Percentiles rank a stretch among this genome's conserved stretches.
Conservation (phyloP, 805 yeast species). For the Candida yuanshanica region DNA sequence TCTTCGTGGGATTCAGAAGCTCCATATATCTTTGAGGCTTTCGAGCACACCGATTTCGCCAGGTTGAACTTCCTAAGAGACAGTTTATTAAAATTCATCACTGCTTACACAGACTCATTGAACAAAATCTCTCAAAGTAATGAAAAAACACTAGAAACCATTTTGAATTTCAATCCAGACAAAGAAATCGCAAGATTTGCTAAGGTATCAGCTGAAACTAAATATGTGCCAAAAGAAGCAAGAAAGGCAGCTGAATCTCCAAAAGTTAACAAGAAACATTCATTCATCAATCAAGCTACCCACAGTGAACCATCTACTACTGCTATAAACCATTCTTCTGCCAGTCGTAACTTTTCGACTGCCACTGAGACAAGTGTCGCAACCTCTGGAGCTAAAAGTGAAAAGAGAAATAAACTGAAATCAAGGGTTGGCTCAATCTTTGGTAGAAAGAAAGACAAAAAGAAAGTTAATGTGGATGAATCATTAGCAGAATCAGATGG, state of each 20-base stretch:
- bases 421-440: slow-evolving; percentile 75
- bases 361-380: slow-evolving; percentile 11
- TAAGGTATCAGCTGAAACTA: slow-evolving; percentile 27
- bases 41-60: slow-evolving; percentile 64
- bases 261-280: slow-evolving; percentile 2
- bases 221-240: slow-evolving; percentile 21
- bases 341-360: slow-evolving; percentile 14
- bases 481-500: slow-evolving; percentile 22
- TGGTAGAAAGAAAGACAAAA: slow-evolving; percentile 49
- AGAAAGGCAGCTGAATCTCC: slow-evolving; percentile 26
- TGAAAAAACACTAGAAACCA: slow-evolving; percentile 61
- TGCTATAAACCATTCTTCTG: not conserved
- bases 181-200: slow-evolving; percentile 58
- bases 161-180: slow-evolving; percentile 57
- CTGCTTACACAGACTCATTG: slow-evolving; percentile 50
- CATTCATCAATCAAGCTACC: slow-evolving; percentile 1
- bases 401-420: slow-evolving; percentile 39
- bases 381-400: slow-evolving; percentile 7
- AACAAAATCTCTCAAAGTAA: slow-evolving; percentile 39
- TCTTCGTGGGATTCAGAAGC: slow-evolving; percentile 73
- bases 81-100: slow-evolving; percentile 58
- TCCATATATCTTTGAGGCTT: slow-evolving; percentile 67
- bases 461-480: slow-evolving; percentile 12
- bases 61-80: slow-evolving; percentile 61
- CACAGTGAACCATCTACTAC: slow-evolving; percentile 1